Evolutionary conservation across 306 rosid genomes (phyloP).

Genomic region (Glycine soja): DNA sequence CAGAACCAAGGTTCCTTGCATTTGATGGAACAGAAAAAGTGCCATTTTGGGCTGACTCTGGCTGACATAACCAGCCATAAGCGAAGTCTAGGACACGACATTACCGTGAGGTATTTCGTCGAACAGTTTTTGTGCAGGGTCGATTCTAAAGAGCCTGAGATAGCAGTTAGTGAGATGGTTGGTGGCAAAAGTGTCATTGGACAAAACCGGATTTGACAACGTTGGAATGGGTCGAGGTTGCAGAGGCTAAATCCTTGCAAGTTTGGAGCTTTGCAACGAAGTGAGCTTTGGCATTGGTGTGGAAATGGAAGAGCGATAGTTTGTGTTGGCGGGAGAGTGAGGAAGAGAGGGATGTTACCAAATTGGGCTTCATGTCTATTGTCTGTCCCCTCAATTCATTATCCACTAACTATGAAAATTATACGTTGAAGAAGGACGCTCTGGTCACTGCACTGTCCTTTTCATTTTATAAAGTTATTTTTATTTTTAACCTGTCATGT

Average conservation of each 20-base stretch:
- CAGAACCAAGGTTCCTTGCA: slow-evolving; percentile 54
- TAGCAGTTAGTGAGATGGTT: slow-evolving; percentile 73
- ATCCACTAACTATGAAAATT: not conserved
- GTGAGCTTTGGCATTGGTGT: slow-evolving; percentile 46
- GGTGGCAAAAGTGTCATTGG: slow-evolving; percentile 55
- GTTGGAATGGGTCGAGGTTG: slow-evolving; percentile 58
- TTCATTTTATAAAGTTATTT: too few species aligned
- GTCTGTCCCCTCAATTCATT: not conserved
- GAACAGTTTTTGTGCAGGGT: slow-evolving; percentile 63
- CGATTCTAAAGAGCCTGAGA: slow-evolving; percentile 52
- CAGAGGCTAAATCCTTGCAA: slow-evolving; percentile 54
- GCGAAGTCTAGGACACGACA: slow-evolving; percentile 84
- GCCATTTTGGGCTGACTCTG: slow-evolving; percentile 55
- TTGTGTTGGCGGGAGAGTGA: slow-evolving; percentile 54
- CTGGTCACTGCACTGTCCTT: slow-evolving; percentile 12
- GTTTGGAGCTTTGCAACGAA: slow-evolving; percentile 58
- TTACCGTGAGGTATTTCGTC: slow-evolving; percentile 68
- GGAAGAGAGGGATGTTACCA: slow-evolving; percentile 23
- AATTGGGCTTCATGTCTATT: slow-evolving; percentile 28
- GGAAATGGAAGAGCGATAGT: slow-evolving; percentile 50
- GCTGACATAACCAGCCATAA: slow-evolving; percentile 68
- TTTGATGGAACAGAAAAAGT: slow-evolving; percentile 56
- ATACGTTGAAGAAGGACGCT: not conserved
- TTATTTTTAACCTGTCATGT: too few species aligned
- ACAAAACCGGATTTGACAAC: slow-evolving; percentile 60